Evolutionary conservation across 2,329 filamentous ascomycete genomes (phyloP).

Genomic region (Fusarium begoniae): DNA sequence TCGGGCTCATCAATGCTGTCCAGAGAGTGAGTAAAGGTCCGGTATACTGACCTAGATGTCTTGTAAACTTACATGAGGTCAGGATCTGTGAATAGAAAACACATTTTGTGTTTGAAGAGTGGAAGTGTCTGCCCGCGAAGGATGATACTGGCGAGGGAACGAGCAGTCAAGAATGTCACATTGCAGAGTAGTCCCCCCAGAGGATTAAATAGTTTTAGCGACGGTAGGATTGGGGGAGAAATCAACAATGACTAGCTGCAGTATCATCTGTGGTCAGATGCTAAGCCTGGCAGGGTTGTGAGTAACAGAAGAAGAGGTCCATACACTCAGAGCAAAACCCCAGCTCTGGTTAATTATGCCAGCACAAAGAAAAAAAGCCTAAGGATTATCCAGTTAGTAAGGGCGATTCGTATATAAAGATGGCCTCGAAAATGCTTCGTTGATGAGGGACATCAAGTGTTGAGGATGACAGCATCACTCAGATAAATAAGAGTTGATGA

Average conservation of each 20-base stretch:
- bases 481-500: not conserved
- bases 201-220: not conserved
- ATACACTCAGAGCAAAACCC: not conserved
- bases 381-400: not conserved
- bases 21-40: not conserved
- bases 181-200: too few species aligned
- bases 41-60: fast-evolving
- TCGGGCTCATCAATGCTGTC: not conserved
- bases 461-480: not conserved
- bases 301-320: not conserved
- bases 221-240: too few species aligned
- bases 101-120: not conserved
- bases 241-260: not conserved
- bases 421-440: not conserved
- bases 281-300: not conserved
- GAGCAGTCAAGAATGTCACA: not conserved
- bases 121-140: not conserved
- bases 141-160: not conserved
- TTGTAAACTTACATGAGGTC: not conserved
- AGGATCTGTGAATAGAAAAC: not conserved
- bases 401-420: not conserved
- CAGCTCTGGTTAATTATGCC: not conserved
- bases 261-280: not conserved
- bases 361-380: not conserved
- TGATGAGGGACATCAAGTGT: not conserved